Evolutionary conservation across 2,329 filamentous ascomycete species (phyloP).

Genomic region (Venturia asperata): DNA sequence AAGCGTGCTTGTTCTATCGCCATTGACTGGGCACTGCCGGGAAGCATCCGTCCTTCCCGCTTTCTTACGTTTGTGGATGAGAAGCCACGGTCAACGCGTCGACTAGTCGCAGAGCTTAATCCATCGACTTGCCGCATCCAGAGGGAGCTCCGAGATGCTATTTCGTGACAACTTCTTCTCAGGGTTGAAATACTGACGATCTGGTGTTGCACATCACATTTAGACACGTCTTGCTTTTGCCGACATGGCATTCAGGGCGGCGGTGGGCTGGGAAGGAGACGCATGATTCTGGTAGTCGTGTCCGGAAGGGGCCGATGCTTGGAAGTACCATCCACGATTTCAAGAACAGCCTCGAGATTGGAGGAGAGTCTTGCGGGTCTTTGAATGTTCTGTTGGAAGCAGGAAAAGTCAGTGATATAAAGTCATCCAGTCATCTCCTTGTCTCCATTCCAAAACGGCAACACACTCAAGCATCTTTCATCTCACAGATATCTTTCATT

Average conservation of each 20-base stretch:
- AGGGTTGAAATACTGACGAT: background rate
- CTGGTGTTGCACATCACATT: background rate
- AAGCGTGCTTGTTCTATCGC: background rate
- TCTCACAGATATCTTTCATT: too few species aligned
- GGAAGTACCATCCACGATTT: background rate
- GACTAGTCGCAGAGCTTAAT: background rate
- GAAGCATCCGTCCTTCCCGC: background rate
- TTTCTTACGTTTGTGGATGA: background rate
- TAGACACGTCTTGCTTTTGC: background rate
- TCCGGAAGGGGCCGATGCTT: background rate
- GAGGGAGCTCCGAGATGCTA: background rate
- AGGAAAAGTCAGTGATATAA: background rate
- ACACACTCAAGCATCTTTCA: too few species aligned
- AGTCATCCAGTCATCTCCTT: background rate
- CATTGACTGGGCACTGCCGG: background rate
- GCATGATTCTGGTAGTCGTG: background rate
- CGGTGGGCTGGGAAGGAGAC: background rate
- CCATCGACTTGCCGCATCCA: background rate
- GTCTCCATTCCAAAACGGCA: background rate
- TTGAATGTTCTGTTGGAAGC: background rate
- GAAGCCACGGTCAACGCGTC: background rate
- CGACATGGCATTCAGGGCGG: background rate
- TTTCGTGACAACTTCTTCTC: background rate
- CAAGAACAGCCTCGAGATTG: background rate
- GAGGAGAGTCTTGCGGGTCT: background rate